Conservation (phyloP, 768 basidiomycete genomes). For the Russula dissimulans region DNA sequence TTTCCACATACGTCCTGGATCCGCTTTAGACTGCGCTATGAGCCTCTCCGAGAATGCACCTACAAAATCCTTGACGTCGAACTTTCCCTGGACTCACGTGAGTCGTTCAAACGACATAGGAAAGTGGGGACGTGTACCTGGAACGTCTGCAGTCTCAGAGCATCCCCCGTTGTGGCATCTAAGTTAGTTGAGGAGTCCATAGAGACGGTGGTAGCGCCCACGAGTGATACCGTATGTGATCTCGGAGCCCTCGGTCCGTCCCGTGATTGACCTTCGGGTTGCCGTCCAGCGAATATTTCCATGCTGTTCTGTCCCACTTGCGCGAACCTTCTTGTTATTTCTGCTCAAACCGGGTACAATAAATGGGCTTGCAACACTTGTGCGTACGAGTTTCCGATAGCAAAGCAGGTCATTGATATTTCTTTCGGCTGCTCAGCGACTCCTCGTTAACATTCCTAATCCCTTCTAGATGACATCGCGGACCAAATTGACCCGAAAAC, state of each 20-base stretch:
- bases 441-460: background rate
- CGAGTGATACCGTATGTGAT: background rate
- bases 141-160: constrained; percentile 12
- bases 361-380: constrained; percentile 93
- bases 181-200: constrained; percentile 1
- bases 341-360: constrained; percentile 69
- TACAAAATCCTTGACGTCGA: constrained; percentile 87
- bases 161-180: constrained; percentile 1
- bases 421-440: constrained; percentile 8
- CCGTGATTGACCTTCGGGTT: no score
- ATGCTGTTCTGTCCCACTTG: constrained; percentile 97
- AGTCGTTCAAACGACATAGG: background rate
- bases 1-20: constrained; percentile 65
- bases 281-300: no score
- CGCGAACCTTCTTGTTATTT: constrained; percentile 76
- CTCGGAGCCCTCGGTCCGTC: background rate
- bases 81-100: constrained; percentile 54
- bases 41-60: constrained; percentile 79
- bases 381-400: constrained; percentile 91
- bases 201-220: background rate
- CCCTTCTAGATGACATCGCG: constrained; percentile 79
- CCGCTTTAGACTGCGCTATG: constrained; percentile 75
- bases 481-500: constrained; percentile 77
- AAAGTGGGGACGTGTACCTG: constrained; percentile 5
- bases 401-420: constrained; percentile 50